Percentiles rank a stretch among this genome's conserved stretches.
phyloP scores from a whole-genome alignment of 441 rosid genomes.

The Aquilaria agallochum region DNA sequence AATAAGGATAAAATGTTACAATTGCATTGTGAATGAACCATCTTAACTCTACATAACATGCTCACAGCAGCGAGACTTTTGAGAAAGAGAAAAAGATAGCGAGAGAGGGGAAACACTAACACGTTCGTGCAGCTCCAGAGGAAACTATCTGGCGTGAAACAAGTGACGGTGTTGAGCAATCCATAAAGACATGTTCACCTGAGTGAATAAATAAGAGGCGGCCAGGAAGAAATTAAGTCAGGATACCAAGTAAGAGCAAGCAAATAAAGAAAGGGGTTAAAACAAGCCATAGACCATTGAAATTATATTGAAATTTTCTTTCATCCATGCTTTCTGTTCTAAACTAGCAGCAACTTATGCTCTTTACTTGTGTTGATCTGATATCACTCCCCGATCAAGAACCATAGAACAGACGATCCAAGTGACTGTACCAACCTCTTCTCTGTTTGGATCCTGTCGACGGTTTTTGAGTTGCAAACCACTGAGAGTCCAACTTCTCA shows the following conservation, averaged over 20 bases:
- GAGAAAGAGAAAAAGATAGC: not conserved
- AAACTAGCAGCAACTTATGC: too few relatives aligned
- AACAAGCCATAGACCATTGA: not conserved
- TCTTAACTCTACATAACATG: too few relatives aligned
- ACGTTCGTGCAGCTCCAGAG: conserved; percentile 60
- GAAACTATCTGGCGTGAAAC: conserved; percentile 76
- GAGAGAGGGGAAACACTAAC: conserved; percentile 41
- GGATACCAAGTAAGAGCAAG: not conserved
- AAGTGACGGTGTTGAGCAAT: conserved; percentile 51
- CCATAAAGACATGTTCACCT: conserved; percentile 86
- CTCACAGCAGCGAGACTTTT: not conserved
- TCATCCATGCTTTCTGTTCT: conserved; percentile 6
- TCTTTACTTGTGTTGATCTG: too few relatives aligned
- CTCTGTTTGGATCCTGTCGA: conserved; percentile 55
- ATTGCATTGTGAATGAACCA: too few relatives aligned
- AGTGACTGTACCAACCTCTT: conserved; percentile 47
- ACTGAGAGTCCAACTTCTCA: conserved; percentile 78
- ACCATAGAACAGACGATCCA: too few relatives aligned
- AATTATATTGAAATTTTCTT: not conserved
- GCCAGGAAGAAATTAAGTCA: too few relatives aligned
- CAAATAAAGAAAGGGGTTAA: not conserved
- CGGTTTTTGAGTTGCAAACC: conserved; percentile 76
- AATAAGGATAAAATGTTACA: too few relatives aligned
- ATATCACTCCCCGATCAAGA: too few relatives aligned
- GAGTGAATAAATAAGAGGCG: conserved; percentile 19